Base-by-base conservation (phyloP, 2,329 filamentous ascomycete genomes). In the Emmonsiellopsis sp. region DNA sequence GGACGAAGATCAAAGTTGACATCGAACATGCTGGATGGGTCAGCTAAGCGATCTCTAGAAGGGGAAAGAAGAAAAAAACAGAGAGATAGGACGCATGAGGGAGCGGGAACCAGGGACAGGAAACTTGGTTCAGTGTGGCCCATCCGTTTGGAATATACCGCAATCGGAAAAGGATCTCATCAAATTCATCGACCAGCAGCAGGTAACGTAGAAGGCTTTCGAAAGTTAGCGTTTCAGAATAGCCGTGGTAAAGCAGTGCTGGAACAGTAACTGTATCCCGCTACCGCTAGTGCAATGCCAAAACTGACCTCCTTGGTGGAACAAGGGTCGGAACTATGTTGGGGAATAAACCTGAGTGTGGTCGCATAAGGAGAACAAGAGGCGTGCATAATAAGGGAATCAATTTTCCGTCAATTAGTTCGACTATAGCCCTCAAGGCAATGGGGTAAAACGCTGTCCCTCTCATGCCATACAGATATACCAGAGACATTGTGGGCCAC, bases 211-310 rank as follows among this genome's bases (percentile, higher is more conserved):
- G 21, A 31, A 11, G 17, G 6, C 36, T 21, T 17, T 31, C 17
- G 6, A 32, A 40, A n/a, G 14, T 40, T 21, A 31, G 36, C 47
- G 59, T 60, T 62, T 61, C 61, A 62, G 56, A 52, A 56, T 54
- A 31, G 34, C 39, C 42, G 56, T 57, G 46, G 58, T 58, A 57
- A 61, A 55, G 61, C 58, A 60, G 37, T 43, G 51, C 48, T 53
- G 48, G 50, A 48, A 53, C 55, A 47, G 8, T 11, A 31, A 17
- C 45, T 27, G 50, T 42, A 54, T 43, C 47, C 48, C 21, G n/a
- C 47, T 10, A 6, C 33, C 32, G 17, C 32, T 51, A 32, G 40
- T 47, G 36, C 17, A 27, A 32, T 40, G 47, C n/a, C 34, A 49
- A 40, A 40, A 27, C 10, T 4, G 8, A 39, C 46, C 39, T 40